Conservation (phyloP, 139 green algal species). For the Yamagishiella unicocca region DNA sequence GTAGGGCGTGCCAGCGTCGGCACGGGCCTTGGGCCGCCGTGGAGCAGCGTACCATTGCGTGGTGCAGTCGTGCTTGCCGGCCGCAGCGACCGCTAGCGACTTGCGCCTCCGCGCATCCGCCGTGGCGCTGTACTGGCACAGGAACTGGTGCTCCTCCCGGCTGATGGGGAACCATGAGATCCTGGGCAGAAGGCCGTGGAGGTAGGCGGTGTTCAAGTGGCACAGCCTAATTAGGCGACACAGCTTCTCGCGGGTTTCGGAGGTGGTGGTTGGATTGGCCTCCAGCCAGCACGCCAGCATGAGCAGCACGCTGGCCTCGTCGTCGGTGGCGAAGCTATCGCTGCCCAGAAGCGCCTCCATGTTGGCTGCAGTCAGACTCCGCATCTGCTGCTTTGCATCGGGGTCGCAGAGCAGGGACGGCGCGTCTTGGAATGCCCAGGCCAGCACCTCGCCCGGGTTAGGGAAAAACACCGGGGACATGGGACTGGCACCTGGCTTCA, state of each 20-base stretch:
- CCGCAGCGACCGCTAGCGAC: background rate
- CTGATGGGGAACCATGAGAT: slow-evolving; percentile 9
- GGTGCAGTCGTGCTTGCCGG: background rate
- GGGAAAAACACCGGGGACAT: background rate
- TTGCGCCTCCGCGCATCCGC: background rate
- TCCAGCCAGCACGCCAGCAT: slow-evolving; percentile 12
- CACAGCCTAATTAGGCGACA: background rate
- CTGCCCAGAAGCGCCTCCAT: slow-evolving; percentile 16
- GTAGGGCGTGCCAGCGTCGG: slow-evolving; percentile 1
- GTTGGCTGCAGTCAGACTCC: background rate
- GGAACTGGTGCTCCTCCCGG: slow-evolving; percentile 13
- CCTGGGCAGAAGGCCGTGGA: background rate
- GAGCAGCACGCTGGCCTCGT: slow-evolving; percentile 13
- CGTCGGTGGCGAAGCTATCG: background rate
- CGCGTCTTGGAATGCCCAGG: slow-evolving; percentile 20
- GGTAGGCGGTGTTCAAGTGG: background rate
- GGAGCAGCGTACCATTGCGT: background rate
- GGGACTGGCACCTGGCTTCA: background rate
- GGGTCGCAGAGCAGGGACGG: background rate
- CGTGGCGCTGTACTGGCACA: slow-evolving; percentile 7
- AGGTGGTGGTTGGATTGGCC: background rate
- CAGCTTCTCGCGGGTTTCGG: background rate
- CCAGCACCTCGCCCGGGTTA: background rate
- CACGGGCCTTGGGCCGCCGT: background rate
- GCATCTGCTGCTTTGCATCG: background rate